Percentiles rank a stretch among this genome's conserved stretches.
Evolutionary conservation across 1,139 yeast species (phyloP).

Genomic region (Komagataea norvegica): DNA sequence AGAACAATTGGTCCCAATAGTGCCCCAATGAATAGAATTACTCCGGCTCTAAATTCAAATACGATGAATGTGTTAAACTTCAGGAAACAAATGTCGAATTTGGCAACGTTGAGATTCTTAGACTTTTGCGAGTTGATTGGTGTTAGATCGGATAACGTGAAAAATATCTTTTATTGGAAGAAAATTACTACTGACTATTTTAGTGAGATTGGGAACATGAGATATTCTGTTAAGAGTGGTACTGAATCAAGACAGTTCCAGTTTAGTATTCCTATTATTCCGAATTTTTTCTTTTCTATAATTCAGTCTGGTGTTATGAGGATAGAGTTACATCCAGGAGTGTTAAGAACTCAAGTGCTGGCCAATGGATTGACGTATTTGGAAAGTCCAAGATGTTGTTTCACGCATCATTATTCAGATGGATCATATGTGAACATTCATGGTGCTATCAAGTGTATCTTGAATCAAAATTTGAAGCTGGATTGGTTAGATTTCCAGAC

Average conservation of each 20-base stretch:
- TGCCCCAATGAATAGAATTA: background rate
- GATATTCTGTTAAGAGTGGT: conserved; percentile 41
- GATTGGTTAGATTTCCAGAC: conserved; percentile 68
- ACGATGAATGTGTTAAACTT: conserved; percentile 16
- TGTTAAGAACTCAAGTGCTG: conserved; percentile 61
- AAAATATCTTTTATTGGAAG: conserved; percentile 44
- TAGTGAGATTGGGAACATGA: conserved; percentile 42
- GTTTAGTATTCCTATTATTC: conserved; percentile 60
- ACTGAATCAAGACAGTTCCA: conserved; percentile 55
- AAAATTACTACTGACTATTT: conserved; percentile 43
- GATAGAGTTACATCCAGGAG: conserved; percentile 56
- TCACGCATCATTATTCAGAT: conserved; percentile 56
- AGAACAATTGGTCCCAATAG: background rate
- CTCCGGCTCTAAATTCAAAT: conserved; percentile 9
- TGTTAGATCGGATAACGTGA: conserved; percentile 33
- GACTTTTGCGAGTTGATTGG: conserved; percentile 38
- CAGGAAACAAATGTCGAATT: conserved; percentile 28
- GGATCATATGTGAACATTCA: conserved; percentile 62
- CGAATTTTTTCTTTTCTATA: conserved; percentile 55
- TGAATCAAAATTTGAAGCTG: conserved; percentile 57
- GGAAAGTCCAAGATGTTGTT: conserved; percentile 51
- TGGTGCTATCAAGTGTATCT: conserved; percentile 55
- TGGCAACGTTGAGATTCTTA: conserved; percentile 33
- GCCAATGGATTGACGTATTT: conserved; percentile 63
- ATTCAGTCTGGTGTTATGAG: conserved; percentile 50